phyloP scores from a whole-genome alignment of 2,329 filamentous ascomycete species.

The Colletotrichum sp. region DNA sequence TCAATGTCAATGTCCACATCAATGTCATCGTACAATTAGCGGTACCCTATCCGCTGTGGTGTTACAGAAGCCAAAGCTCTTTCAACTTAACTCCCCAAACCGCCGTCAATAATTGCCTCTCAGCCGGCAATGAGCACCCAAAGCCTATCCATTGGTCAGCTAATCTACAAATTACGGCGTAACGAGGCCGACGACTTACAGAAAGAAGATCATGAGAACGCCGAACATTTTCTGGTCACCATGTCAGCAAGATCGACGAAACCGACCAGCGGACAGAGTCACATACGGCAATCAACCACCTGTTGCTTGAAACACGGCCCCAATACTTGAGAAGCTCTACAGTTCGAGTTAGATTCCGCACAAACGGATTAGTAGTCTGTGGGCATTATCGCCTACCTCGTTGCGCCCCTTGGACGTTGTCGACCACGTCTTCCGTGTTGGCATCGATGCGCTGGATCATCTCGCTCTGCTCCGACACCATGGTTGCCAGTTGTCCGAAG shows the following conservation, averaged over 20 bases:
- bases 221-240: slow-evolving; percentile 68
- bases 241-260: neutral
- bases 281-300: slow-evolving; percentile 80
- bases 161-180: neutral
- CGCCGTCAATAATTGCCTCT: neutral
- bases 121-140: slow-evolving; percentile 72
- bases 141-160: slow-evolving; percentile 43
- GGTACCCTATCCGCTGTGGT: slow-evolving; percentile 1
- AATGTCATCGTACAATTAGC: slow-evolving; percentile 14
- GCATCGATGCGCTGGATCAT: slow-evolving; percentile 98
- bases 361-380: neutral
- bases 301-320: slow-evolving; percentile 90
- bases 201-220: slow-evolving; percentile 93
- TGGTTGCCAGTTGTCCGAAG: slow-evolving; percentile 91
- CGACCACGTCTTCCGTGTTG: slow-evolving; percentile 96
- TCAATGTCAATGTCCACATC: neutral
- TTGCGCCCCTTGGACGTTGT: slow-evolving; percentile 97
- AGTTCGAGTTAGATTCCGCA: neutral
- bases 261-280: neutral
- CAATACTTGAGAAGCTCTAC: slow-evolving; percentile 93
- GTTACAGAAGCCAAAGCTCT: slow-evolving; percentile 17
- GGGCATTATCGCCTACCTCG: slow-evolving; percentile 41
- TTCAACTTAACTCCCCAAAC: neutral
- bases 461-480: slow-evolving; percentile 97
- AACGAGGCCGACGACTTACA: slow-evolving; percentile 47